phyloP scores from a whole-genome alignment of 2,329 filamentous ascomycete species.

The Grosmannia huntii region DNA sequence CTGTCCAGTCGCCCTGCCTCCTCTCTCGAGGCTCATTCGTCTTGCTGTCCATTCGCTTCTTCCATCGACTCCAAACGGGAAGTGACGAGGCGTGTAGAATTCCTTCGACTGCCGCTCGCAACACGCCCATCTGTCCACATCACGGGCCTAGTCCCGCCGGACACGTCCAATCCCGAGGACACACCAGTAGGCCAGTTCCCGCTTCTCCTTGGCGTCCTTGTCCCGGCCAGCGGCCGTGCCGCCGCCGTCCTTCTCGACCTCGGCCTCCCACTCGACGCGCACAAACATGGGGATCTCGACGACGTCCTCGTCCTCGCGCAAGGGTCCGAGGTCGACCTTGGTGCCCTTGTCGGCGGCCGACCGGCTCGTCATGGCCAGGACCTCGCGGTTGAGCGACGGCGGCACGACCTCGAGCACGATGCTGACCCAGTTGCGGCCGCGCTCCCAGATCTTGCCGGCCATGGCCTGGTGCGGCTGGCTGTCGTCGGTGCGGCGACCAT shows the following conservation, averaged over 20 bases:
- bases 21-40: background rate
- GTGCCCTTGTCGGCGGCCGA: constrained; percentile 15
- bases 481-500: constrained; percentile 22
- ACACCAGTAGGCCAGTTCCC: constrained; percentile 92
- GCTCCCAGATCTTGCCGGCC: constrained; percentile 92
- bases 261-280: constrained; percentile 76
- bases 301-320: constrained; percentile 47
- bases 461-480: constrained; percentile 52
- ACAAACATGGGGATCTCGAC: constrained; percentile 93
- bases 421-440: constrained; percentile 86
- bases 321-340: constrained; percentile 28
- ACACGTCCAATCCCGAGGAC: constrained; percentile 82
- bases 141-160: constrained; percentile 35
- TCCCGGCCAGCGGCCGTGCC: constrained; percentile 35
- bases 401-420: constrained; percentile 86
- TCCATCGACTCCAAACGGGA: background rate
- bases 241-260: constrained; percentile 48
- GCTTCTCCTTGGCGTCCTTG: constrained; percentile 58
- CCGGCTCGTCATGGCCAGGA: constrained; percentile 15
- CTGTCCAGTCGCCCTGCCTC: background rate
- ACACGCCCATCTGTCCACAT: too few relatives aligned
- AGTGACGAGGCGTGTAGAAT: background rate
- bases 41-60: too few relatives aligned
- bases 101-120: too few relatives aligned
- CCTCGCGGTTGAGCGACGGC: constrained; percentile 33